A percentile compares a stretch with the other conserved stretches of the same genome.
These are phyloP conservation scores for Calycina marina DNA, from an alignment of 2,329 filamentous ascomycete species.

Conservation along the genomic window DNA sequence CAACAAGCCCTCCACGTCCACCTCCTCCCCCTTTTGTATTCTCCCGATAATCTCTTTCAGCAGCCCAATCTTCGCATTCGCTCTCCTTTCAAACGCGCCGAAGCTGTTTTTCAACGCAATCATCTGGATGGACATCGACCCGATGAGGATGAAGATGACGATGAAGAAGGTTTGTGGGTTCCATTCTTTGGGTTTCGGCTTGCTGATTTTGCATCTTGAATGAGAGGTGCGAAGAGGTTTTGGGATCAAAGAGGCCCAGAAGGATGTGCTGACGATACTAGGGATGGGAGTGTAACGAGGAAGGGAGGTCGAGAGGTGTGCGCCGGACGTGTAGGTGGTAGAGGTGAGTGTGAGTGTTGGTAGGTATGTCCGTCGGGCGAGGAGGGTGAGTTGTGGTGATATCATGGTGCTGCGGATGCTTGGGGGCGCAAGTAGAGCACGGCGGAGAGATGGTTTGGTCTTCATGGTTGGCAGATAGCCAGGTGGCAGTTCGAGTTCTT, in stretches of 20 bases:
- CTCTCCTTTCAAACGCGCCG: conserved; percentile 54
- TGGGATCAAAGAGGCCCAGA: conserved; percentile 58
- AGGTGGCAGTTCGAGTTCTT: too few relatives aligned
- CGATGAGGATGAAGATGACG: conserved; percentile 71
- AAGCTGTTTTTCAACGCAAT: conserved; percentile 67
- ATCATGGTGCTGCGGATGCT: too few relatives aligned
- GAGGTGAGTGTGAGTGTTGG: conserved; percentile 14
- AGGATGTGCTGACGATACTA: conserved; percentile 23
- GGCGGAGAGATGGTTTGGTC: too few relatives aligned
- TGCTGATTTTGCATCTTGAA: conserved; percentile 24
- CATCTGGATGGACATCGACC: conserved; percentile 91
- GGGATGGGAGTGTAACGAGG: too few relatives aligned
- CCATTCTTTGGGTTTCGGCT: conserved; percentile 46
- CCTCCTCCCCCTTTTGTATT: conserved; percentile 56
- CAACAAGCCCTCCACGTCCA: conserved; percentile 72
- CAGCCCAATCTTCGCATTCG: conserved; percentile 64
- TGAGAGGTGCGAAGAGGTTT: conserved; percentile 42
- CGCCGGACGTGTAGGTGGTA: too few relatives aligned
- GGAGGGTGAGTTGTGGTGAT: too few relatives aligned
- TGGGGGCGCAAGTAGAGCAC: too few relatives aligned
- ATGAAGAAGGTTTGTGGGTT: conserved; percentile 77
- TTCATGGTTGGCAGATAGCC: too few relatives aligned
- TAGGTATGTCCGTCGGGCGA: too few relatives aligned
- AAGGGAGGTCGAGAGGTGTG: too few relatives aligned
- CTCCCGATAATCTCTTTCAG: conserved; percentile 62